phyloP scores from a whole-genome alignment of 192 early-diverging fungal species.

The Gamsiella multidivaricata region DNA sequence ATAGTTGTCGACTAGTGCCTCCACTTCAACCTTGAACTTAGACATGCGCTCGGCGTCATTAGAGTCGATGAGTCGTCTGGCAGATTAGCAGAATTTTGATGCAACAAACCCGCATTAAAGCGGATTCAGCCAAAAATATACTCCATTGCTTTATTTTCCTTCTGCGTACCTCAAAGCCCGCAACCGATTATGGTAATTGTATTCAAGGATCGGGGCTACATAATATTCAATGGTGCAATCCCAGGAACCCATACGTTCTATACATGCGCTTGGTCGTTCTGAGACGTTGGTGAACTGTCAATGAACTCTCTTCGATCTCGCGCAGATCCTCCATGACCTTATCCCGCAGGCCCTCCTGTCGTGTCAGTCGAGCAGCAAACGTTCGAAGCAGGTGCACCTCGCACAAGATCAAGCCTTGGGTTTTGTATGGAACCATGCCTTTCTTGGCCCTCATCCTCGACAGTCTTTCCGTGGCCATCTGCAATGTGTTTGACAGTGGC shows the following conservation, averaged over 20 bases:
- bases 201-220: too few relatives aligned
- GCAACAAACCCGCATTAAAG: too few relatives aligned
- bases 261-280: conserved; percentile 71
- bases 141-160: too few relatives aligned
- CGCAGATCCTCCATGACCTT: conserved; percentile 83
- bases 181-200: too few relatives aligned
- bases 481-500: conserved; percentile 12
- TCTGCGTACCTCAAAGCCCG: too few relatives aligned
- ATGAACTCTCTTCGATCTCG: conserved; percentile 73
- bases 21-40: not conserved
- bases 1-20: too few relatives aligned
- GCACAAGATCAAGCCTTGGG: conserved; percentile 74
- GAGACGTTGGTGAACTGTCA: conserved; percentile 63
- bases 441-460: conserved; percentile 38
- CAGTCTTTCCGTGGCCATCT: conserved; percentile 19
- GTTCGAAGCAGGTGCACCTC: conserved; percentile 69
- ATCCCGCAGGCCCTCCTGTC: conserved; percentile 59
- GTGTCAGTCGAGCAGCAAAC: conserved; percentile 59
- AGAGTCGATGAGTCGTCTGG: not conserved
- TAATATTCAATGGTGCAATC: conserved; percentile 23
- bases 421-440: conserved; percentile 61
- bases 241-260: conserved; percentile 71
- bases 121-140: too few relatives aligned
- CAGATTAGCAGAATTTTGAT: not conserved
- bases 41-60: not conserved